A percentile compares a stretch with the other conserved stretches of the same genome.
phyloP scores from a whole-genome alignment of 345 rosid species.

The Dipteronia sinensis region DNA sequence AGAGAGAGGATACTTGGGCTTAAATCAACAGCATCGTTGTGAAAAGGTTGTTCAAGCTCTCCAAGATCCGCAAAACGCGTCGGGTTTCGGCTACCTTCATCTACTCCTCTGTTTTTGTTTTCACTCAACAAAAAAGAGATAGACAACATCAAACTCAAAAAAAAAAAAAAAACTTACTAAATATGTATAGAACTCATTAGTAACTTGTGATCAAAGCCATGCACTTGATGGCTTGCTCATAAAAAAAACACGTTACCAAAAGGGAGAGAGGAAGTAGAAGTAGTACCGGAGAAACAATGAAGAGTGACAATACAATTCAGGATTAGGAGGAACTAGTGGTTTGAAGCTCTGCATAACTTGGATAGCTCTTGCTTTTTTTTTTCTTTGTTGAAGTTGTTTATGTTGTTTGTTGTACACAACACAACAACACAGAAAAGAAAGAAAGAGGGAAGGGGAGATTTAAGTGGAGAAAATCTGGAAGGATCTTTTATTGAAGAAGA shows the following conservation, averaged over 20 bases:
- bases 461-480: slow-evolving; percentile 29
- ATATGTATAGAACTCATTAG: not conserved
- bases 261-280: not conserved
- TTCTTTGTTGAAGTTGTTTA: not conserved
- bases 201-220: slow-evolving; percentile 14
- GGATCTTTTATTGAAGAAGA: slow-evolving; percentile 38
- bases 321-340: slow-evolving; percentile 44
- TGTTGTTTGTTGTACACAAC: not conserved
- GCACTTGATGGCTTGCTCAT: slow-evolving; percentile 12
- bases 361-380: not conserved
- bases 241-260: not conserved
- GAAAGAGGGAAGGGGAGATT: not conserved
- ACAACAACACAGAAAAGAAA: not conserved
- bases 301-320: slow-evolving; percentile 66
- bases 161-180: slow-evolving; percentile 13
- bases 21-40: slow-evolving; percentile 67
- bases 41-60: slow-evolving; percentile 82
- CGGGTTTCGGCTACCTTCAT: slow-evolving; percentile 40
- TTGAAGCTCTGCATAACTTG: slow-evolving; percentile 77
- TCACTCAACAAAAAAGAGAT: not conserved
- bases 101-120: slow-evolving; percentile 46
- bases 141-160: not conserved
- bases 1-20: slow-evolving; percentile 61
- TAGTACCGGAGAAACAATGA: slow-evolving; percentile 70
- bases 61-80: slow-evolving; percentile 60